Conservation (phyloP, 345 rosid species). For the Pistacia integerrima region DNA sequence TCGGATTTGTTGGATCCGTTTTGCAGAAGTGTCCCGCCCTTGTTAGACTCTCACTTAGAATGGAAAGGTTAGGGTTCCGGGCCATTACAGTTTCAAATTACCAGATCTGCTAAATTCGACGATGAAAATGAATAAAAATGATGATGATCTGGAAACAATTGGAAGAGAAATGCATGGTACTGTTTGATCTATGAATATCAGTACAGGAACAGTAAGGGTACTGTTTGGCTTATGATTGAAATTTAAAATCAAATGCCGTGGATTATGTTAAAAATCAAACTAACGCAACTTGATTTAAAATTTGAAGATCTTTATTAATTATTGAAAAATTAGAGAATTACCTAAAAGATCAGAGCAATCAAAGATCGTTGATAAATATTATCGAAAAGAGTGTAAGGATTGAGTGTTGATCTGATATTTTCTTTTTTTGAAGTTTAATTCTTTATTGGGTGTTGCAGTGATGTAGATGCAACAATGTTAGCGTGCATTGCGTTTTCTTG, state of each 20-base stretch:
- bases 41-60: slow-evolving; percentile 61
- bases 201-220: neutral
- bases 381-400: no score
- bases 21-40: slow-evolving; percentile 82
- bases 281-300: neutral
- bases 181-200: slow-evolving; percentile 10
- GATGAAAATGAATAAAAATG: neutral
- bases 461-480: slow-evolving; percentile 81
- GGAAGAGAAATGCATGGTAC: neutral
- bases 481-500: slow-evolving; percentile 98
- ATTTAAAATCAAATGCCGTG: neutral
- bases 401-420: neutral
- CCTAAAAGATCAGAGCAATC: neutral
- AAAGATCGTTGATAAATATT: neutral
- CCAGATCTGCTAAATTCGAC: slow-evolving; percentile 44
- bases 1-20: slow-evolving; percentile 80
- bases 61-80: slow-evolving; percentile 75
- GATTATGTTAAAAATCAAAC: neutral
- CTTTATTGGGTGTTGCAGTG: slow-evolving; percentile 50
- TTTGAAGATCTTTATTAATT: neutral
- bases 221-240: slow-evolving; percentile 13
- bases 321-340: no score
- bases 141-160: neutral
- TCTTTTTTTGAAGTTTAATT: neutral
- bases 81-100: neutral